Evolutionary conservation across 345 rosid genomes (phyloP).

Genomic region (Eucalyptus decipiens): DNA sequence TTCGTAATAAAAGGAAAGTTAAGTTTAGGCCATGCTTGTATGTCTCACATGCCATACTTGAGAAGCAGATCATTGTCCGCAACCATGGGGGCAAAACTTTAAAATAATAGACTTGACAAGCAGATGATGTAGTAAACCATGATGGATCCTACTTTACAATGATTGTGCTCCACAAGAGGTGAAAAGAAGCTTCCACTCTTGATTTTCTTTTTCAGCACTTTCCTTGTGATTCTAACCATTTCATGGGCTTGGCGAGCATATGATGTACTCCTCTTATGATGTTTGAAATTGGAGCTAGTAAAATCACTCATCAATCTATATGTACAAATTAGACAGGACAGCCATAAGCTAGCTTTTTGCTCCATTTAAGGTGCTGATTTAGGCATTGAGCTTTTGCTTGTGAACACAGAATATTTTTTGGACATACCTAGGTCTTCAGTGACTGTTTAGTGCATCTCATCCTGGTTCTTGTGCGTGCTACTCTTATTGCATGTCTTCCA

Average conservation of each 20-base stretch:
- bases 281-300: neutral
- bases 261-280: neutral
- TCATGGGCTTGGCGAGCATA: neutral
- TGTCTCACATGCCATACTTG: neutral
- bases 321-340: neutral
- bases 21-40: neutral
- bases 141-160: neutral
- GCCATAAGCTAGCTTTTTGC: neutral
- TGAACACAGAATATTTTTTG: neutral
- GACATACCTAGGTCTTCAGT: neutral
- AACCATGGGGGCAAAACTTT: neutral
- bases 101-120: neutral
- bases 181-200: neutral
- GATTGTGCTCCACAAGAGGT: neutral
- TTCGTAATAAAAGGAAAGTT: neutral
- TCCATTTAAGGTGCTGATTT: neutral
- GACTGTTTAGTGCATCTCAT: neutral
- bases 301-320: neutral
- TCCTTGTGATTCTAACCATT: neutral
- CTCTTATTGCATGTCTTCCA: neutral
- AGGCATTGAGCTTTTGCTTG: neutral
- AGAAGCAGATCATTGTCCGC: neutral
- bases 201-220: neutral
- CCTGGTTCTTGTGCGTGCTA: neutral
- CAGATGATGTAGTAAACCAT: neutral